Percentiles rank a stretch among this genome's conserved stretches.
Evolutionary conservation across 1,284 basidiomycete species (phyloP).

Genomic region (Gymnopus androsaceus): DNA sequence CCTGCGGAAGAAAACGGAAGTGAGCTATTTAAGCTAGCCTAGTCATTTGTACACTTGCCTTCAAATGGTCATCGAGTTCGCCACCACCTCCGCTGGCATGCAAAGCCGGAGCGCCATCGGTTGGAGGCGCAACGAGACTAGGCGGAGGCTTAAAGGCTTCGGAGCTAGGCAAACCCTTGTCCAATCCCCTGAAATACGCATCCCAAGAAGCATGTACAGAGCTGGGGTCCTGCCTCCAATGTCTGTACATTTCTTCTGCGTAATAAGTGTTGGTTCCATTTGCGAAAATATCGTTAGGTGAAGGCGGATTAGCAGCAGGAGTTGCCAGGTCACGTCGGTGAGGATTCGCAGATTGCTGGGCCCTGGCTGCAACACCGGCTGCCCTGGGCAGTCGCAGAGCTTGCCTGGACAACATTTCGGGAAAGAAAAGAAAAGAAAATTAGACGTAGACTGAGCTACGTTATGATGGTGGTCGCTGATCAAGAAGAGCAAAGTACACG

Average conservation of each 20-base stretch:
- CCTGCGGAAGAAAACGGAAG: slow-evolving; percentile 46
- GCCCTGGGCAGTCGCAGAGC: slow-evolving; percentile 16
- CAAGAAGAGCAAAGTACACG: neutral
- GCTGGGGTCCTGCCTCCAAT: slow-evolving; percentile 88
- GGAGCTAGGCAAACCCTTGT: slow-evolving; percentile 82
- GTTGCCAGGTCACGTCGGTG: slow-evolving; percentile 48
- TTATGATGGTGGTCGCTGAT: slow-evolving; percentile 14
- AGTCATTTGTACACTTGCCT: slow-evolving; percentile 52
- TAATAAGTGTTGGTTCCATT: slow-evolving; percentile 95
- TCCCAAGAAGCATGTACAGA: slow-evolving; percentile 96
- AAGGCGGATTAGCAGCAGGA: slow-evolving; percentile 51
- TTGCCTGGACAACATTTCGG: slow-evolving; percentile 19
- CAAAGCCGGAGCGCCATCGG: slow-evolving; percentile 83
- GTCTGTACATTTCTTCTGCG: slow-evolving; percentile 93
- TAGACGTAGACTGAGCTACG: slow-evolving; percentile 17
- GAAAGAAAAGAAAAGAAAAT: neutral
- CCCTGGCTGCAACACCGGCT: slow-evolving; percentile 7
- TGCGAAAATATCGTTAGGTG: slow-evolving; percentile 79
- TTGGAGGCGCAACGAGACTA: slow-evolving; percentile 62
- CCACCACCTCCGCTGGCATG: slow-evolving; percentile 63
- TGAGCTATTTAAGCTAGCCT: slow-evolving; percentile 6
- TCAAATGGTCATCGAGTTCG: slow-evolving; percentile 92
- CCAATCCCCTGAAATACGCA: slow-evolving; percentile 92
- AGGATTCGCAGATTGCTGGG: neutral
- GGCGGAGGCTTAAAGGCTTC: slow-evolving; percentile 90